Evolutionary conservation across 352 stramenopile species (phyloP), one percentile per base, ranked within the genome.

Genomic region (Aphanomyces euteiches): DNA sequence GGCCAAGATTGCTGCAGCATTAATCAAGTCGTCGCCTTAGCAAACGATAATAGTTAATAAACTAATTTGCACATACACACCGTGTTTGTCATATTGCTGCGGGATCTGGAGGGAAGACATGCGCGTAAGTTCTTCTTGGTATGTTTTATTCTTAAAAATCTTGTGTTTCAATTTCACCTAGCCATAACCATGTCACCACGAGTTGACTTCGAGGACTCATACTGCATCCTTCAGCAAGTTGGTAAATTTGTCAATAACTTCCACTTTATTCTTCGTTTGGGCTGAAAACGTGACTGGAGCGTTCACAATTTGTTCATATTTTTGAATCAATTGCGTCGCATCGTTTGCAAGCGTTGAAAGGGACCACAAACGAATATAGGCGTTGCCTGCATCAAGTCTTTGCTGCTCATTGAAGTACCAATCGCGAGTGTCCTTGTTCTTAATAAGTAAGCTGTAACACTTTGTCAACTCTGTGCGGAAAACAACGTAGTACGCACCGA

Each of bases 181-280:
- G 28, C 28, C 28, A 28, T 28, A 28, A 28, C 28, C 28, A 28
- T 28, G 28, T 28, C 28, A 28, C 28, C 28, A 28, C 28, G 28
- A 28, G 28, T 28, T 28, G 28, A 50, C 66, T 72, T 17, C 37
- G 41, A 37, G 67, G 12, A 1, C 3, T 34, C 17, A 19, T 57
- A 72, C 88, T 0, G 82, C 79, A 47, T 95, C 86, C 45, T 95
- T 95, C n/a, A 95, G 64, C 36, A 95, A 66, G 38, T 90, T 82
- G 17, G 84, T 92, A 65, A 94, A 95, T 72, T 89, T 90, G 76
- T 92, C 84, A 36, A 95, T 90, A 57, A 94, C 66, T 70, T 93
- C 86, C 0, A 77, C 78, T 73, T 95, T 95, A 65, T 87, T 89
- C 66, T 93, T 95, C 1, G 79, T 77, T 28, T 72, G 81, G 2